Evolutionary conservation across 2,329 filamentous ascomycete genomes (phyloP), one percentile per base, ranked within the genome.

Genomic region (Penicillium concentricum): DNA sequence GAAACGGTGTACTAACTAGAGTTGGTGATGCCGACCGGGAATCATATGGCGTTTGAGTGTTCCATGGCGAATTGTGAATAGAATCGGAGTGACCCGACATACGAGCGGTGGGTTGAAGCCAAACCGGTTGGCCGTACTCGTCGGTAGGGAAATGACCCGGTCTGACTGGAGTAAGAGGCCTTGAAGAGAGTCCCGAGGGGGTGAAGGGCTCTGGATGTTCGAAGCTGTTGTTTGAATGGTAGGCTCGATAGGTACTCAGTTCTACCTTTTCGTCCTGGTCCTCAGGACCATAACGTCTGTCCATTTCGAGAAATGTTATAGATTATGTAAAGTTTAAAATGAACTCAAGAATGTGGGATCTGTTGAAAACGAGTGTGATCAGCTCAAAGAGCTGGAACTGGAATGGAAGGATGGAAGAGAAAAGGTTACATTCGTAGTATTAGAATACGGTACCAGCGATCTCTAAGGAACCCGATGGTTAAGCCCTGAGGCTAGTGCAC

Each of bases 1-100:
- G 5, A 9, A 37, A 37, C 1, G 26, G 12, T 15, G 10, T 46
- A 64, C 67, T 46, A 67, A 74, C 69, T 58, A 72, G 61, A 26
- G 67, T 68, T 16, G 71, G 71, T 7, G 72, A 70, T 5, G 65
- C 57, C 9, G 67, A 67, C 28, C 69, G 68, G 39, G 69, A 71
- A 20, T 69, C 70, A 46, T 65, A 68, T 8, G 48, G 48, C 15
- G 54, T 56, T n/a, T 20, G 41, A 3, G 48, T 4, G n/a, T 56
- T 35, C 54, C 54, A 56, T 0, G 70, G 69, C 2, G 67, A 65
- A 28, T 69, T 59, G 38, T 61, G n/a, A 47, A 59, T 62, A 4
- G 61, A 62, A 26, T 67, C 66, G 7, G 66, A 64, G 24, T 59
- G 52, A 15, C 54, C 61, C 9, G 63, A 67, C 20, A 51, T 58